Evolutionary conservation across 1,284 basidiomycete genomes (phyloP).

Genomic region (Irpex sp.): DNA sequence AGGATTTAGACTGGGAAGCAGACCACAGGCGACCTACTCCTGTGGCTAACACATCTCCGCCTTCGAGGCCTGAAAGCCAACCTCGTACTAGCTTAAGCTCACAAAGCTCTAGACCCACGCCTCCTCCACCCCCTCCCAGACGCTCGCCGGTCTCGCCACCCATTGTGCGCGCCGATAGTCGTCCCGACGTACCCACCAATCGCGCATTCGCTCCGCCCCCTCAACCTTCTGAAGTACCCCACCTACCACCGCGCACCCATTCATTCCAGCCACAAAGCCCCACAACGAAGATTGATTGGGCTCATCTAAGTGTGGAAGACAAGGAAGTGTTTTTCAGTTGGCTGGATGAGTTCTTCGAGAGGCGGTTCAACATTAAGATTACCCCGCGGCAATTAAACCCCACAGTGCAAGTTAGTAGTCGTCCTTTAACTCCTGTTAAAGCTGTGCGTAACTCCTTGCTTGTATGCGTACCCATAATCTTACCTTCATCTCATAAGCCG

Average conservation of each 20-base stretch:
- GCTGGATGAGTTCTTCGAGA: conserved; percentile 75
- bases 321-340: conserved; percentile 71
- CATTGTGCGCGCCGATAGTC: conserved; percentile 19
- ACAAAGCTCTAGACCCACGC: not conserved
- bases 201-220: not conserved
- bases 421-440: conserved; percentile 8
- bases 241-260: not conserved
- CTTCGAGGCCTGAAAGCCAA: not conserved
- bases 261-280: not conserved
- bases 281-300: conserved; percentile 55
- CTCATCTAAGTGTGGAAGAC: conserved; percentile 59
- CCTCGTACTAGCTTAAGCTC: not conserved
- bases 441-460: conserved; percentile 10
- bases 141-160: conserved; percentile 8
- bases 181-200: conserved; percentile 14
- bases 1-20: conserved; percentile 61
- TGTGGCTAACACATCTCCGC: not conserved
- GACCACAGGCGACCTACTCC: conserved; percentile 38
- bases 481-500: conserved; percentile 8
- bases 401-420: conserved; percentile 6
- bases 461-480: not conserved
- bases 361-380: conserved; percentile 28
- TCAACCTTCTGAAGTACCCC: conserved; percentile 11
- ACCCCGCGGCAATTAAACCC: conserved; percentile 5
- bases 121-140: conserved; percentile 15